Base-by-base conservation (phyloP, 1,284 basidiomycete genomes). In the Fomitopsis betulina region DNA sequence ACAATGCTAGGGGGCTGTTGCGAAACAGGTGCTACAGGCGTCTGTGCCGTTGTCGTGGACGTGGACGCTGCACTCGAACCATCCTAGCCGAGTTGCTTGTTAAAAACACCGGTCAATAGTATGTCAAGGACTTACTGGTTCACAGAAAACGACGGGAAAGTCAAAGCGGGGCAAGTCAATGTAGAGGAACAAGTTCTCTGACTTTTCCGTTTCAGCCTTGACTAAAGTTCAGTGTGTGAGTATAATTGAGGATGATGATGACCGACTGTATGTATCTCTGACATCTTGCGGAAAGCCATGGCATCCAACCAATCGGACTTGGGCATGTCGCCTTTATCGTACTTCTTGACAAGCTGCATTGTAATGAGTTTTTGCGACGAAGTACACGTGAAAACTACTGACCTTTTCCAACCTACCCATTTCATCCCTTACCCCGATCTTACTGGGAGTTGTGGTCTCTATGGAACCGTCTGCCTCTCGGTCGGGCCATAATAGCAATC, bases 151-250 rank as follows among this genome's bases (percentile, higher is more conserved):
- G n/a, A 99, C 89, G 0, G 97, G 96, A 69, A 98, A 96, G 70
- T 98, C 96, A 68, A 98, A 99, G n/a, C 93, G 84, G 0, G 96
- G 97, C 38, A 99, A 72, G 73, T 99, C 96, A 49, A 99, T 87
- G 70, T 98, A 98, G 5, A 99, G 80, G 68, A 93, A 98, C 25
- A 97, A 76, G 65, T 93, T 91, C 60, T 94, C 85, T 0, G 93
- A 96, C 70, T 94, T 94, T 66, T 87, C 86, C 0, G 93, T 87
- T 72, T 96, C 94, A 7, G 85, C 85, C 93, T 95, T 65, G 1
- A 30, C 38, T 25, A 2, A 32, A 6, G 17, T 0, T 35, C 21
- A 40, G 19, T 56, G n/a, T 2, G 21, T 7, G 10, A 38, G 15
- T 15, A 19, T 30, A 6, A 10, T 7, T 35, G 10, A 30, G 5